Conservation (phyloP, 371 early-diverging fungal genomes). For the Vittaforma corneae region DNA sequence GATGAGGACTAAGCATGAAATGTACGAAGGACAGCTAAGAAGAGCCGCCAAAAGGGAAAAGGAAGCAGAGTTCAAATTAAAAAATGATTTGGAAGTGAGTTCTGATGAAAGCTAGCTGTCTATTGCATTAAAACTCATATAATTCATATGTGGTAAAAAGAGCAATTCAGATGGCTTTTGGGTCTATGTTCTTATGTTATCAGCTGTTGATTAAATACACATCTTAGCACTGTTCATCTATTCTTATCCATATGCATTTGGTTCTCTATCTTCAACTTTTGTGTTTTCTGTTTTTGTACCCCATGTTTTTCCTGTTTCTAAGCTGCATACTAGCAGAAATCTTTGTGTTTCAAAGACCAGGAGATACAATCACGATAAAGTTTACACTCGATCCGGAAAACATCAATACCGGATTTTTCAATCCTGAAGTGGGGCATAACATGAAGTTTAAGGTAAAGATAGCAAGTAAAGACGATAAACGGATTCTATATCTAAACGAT, state of each 20-base stretch:
- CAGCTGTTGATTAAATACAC: no score
- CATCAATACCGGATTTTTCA: slow-evolving; percentile 15
- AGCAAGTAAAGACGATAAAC: not conserved
- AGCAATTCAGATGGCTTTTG: no score
- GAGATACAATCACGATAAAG: not conserved
- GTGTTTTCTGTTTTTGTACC: not conserved
- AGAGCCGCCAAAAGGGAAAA: slow-evolving; percentile 36
- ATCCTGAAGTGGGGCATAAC: not conserved
- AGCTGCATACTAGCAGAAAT: not conserved
- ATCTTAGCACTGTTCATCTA: no score
- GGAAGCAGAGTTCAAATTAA: not conserved
- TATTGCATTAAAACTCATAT: no score
- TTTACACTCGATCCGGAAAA: slow-evolving; percentile 9
- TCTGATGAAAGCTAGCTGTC: no score
- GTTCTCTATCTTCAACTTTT: no score
- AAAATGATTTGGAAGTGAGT: no score
- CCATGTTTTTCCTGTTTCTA: not conserved
- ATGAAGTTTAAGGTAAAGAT: slow-evolving; percentile 13
- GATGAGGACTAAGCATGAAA: slow-evolving; percentile 46
- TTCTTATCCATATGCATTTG: no score
- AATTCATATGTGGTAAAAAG: no score
- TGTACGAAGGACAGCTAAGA: slow-evolving; percentile 48
- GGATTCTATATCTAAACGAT: slow-evolving; percentile 12
- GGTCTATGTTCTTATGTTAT: no score
- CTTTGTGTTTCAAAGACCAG: slow-evolving; percentile 1